Evolutionary conservation across 148 eudicot species (phyloP).

Genomic region (Amaranthus cruentus): DNA sequence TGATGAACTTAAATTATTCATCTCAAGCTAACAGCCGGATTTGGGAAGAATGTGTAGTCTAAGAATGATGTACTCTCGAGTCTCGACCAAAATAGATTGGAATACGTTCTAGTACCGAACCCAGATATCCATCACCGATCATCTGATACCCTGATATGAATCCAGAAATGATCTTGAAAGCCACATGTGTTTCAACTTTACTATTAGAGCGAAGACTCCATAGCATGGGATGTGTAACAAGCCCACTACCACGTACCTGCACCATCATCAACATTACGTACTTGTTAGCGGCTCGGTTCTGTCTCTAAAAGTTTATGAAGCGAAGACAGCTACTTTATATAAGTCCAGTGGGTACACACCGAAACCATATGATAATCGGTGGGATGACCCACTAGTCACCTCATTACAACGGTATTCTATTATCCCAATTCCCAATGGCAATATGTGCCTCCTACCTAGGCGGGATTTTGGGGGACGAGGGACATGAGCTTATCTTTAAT

Average conservation of each 20-base stretch:
- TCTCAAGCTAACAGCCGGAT: constrained; percentile 4
- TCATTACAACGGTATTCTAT: too few relatives aligned
- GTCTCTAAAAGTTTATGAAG: too few relatives aligned
- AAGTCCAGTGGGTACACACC: too few relatives aligned
- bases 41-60: not conserved
- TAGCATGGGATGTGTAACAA: constrained; percentile 60
- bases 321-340: too few relatives aligned
- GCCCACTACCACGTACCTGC: constrained; percentile 63
- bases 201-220: constrained; percentile 42
- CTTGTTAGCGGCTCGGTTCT: not conserved
- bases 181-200: constrained; percentile 43
- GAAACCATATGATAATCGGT: too few relatives aligned
- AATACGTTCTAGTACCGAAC: not conserved
- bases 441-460: too few relatives aligned
- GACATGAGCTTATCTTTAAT: too few relatives aligned
- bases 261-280: constrained; percentile 4
- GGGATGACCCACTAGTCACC: too few relatives aligned
- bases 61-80: not conserved
- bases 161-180: constrained; percentile 42
- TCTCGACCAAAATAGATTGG: too few relatives aligned
- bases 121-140: not conserved
- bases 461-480: too few relatives aligned
- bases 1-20: constrained; percentile 9
- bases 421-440: too few relatives aligned
- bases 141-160: constrained; percentile 28